These are phyloP conservation scores for Skeletonema menzelii DNA, from an alignment of 108 stramenopile species.

Conservation along the genomic window DNA sequence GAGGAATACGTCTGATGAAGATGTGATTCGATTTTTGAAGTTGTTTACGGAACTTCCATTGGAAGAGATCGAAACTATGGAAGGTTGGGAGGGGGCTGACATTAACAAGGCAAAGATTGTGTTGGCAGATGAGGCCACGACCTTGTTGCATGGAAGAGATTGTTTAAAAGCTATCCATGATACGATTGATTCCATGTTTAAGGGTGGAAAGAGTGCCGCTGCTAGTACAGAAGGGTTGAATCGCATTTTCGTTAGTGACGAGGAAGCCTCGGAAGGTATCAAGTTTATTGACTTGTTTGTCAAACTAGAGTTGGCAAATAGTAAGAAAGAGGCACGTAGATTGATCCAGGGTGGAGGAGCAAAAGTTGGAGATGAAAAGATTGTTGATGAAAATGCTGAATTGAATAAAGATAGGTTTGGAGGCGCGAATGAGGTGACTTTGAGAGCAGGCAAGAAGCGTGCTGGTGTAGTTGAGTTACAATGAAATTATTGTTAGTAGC, in stretches of 20 bases:
- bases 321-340: conserved; percentile 94
- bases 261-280: conserved; percentile 46
- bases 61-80: conserved; percentile 76
- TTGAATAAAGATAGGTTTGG: conserved; percentile 64
- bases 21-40: conserved; percentile 93
- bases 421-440: conserved; percentile 64
- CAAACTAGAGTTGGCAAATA: conserved; percentile 70
- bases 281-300: conserved; percentile 87
- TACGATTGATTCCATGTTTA: conserved; percentile 86
- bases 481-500: background rate
- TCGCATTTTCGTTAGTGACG: conserved; percentile 58
- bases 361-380: conserved; percentile 66
- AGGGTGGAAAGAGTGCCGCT: conserved; percentile 35
- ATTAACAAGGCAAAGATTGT: conserved; percentile 94
- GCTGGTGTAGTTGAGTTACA: conserved; percentile 87
- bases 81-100: conserved; percentile 68
- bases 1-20: conserved; percentile 94
- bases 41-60: conserved; percentile 92
- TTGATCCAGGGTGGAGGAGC: conserved; percentile 93
- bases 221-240: conserved; percentile 64
- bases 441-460: conserved; percentile 88
- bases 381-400: conserved; percentile 60
- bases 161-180: conserved; percentile 85
- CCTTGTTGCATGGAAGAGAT: conserved; percentile 89
- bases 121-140: conserved; percentile 95